phyloP scores from a whole-genome alignment of 2,329 filamentous ascomycete genomes.

The Chaetomium strumarium region DNA sequence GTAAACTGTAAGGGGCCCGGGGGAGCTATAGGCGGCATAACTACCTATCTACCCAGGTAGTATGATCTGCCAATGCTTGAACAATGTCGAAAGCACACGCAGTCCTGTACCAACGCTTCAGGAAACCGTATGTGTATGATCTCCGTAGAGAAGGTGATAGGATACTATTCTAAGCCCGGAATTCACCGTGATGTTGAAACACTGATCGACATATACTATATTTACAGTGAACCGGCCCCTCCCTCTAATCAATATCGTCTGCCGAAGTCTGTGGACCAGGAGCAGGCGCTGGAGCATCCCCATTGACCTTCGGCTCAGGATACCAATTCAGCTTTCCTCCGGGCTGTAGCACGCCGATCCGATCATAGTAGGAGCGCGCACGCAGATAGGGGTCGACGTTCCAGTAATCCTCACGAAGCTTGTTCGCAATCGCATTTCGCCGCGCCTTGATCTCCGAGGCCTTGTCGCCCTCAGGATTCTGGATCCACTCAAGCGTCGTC shows the following conservation, averaged over 20 bases:
- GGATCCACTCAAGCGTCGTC: constrained; percentile 70
- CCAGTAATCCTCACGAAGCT: constrained; percentile 77
- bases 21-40: too few species aligned
- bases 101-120: neutral
- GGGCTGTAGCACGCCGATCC: constrained; percentile 63
- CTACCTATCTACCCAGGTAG: too few species aligned
- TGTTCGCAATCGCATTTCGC: constrained; percentile 55
- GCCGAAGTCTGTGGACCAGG: constrained; percentile 29
- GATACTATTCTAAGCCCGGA: neutral
- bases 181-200: neutral
- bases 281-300: constrained; percentile 10
- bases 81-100: neutral
- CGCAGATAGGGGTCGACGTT: constrained; percentile 79
- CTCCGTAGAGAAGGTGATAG: neutral
- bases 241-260: constrained; percentile 40
- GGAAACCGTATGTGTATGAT: neutral
- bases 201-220: constrained; percentile 2
- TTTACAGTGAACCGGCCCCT: neutral
- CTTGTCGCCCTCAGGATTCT: constrained; percentile 40
- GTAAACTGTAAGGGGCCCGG: too few species aligned
- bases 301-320: constrained; percentile 25
- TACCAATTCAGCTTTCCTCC: constrained; percentile 71
- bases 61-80: too few species aligned
- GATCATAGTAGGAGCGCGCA: constrained; percentile 78
- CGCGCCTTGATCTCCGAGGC: constrained; percentile 47